Evolutionary conservation across 2,329 filamentous ascomycete species (phyloP), one percentile per base, ranked within the genome.

Genomic region (Rhynchosporium graminicola): DNA sequence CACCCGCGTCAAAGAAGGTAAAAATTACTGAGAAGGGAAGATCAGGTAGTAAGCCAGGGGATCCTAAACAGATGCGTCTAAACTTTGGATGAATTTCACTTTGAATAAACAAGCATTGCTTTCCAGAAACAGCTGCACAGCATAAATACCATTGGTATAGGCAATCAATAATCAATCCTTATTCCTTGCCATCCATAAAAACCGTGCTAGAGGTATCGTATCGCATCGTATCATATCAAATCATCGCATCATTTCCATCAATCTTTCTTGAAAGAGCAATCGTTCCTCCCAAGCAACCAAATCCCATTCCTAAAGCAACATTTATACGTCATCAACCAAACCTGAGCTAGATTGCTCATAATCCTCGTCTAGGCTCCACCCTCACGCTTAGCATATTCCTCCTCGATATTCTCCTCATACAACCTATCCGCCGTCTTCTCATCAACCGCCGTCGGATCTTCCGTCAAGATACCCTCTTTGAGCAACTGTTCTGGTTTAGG

Each of bases 401-500:
- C 83, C 75, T 87, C 83, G 43, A 87, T 87, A 20, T 82, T 83
- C 74, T 87, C 84, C 63, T 80, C 78, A 67, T 87, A 87, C 68
- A 80, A 81, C 42, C 59, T 69, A 57, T 68, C 69, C 29, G 63
- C 65, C 15, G 69, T 68, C 29, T 83, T 79, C 3, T 81, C 38
- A 29, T 58, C 57, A 29, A 59, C 75, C n/a, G 79, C 79, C 61
- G 85, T 82, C 1, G 85, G 85, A 69, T 89, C 86, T 68, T 88
- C 84, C 63, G 84, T 86, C 67, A 97, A 78, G 60, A 97, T 91
- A 4, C 92, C 92, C 69, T 90, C 87, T 72, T 89, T 87, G 62
- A 97, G 81, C 66, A 97, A 80, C 57, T 89, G 83, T 68, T 92
- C 90, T 10, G 90, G 89, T 42, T 84, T 82, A 1, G 93, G 93